Conservation (phyloP, 164 flowering plant species). For the Vitis rotundifolia region DNA sequence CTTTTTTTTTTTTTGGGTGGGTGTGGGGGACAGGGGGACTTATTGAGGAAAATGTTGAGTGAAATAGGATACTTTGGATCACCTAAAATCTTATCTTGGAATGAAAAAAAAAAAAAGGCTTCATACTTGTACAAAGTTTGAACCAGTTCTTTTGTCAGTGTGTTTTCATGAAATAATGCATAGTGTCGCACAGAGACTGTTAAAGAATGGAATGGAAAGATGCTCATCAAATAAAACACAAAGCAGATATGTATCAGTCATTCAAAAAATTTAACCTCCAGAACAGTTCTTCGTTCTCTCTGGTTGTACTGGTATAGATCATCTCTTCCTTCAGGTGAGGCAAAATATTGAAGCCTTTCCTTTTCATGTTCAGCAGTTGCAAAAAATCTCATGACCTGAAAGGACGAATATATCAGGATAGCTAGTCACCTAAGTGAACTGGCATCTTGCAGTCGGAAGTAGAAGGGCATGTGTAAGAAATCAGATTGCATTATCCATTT, state of each 20-base stretch:
- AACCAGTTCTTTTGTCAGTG: too few relatives aligned
- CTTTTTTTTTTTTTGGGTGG: too few relatives aligned
- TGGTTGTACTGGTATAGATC: conserved; percentile 93
- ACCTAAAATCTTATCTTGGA: too few relatives aligned
- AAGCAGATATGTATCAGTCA: neutral
- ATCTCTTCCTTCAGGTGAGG: conserved; percentile 95
- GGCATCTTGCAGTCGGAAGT: neutral
- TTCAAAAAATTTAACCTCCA: conserved; percentile 60
- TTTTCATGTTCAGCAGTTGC: conserved; percentile 91
- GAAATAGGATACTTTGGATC: too few relatives aligned
- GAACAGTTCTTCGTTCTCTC: conserved; percentile 86
- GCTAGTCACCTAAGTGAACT: neutral
- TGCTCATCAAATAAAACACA: neutral
- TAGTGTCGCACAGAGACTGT: too few relatives aligned
- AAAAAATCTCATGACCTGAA: conserved; percentile 84
- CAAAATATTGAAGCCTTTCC: conserved; percentile 93
- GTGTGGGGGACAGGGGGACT: too few relatives aligned
- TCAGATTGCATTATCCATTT: too few relatives aligned
- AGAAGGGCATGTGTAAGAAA: neutral
- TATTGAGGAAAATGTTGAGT: too few relatives aligned
- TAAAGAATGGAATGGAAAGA: neutral
- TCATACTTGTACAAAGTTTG: too few relatives aligned
- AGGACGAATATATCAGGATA: neutral
- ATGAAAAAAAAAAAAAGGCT: too few relatives aligned
- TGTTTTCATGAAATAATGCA: too few relatives aligned